Base-by-base conservation (phyloP, 208 protist genomes). In the Leishmania amazonensis region DNA sequence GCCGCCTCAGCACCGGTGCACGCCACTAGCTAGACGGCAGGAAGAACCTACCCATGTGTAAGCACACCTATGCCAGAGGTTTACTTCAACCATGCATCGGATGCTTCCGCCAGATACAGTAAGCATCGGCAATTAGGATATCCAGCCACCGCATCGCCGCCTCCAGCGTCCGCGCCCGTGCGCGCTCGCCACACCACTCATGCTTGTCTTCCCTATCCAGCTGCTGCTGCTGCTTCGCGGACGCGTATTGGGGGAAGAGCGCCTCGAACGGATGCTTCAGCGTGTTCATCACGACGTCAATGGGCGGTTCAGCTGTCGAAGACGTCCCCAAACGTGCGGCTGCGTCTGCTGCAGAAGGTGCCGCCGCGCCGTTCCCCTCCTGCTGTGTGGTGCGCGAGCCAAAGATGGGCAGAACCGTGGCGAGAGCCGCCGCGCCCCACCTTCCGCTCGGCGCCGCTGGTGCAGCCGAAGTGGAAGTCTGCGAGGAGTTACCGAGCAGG, bases 141-240 rank as follows among this genome's bases (percentile, higher is more conserved):
- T 92, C 85, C n/a, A 95, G 47, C 92, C 93, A 97, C 24, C 67
- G 79, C 80, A 81, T 83, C 57, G 84, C 80, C 70, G 80, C 78
- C 38, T 54, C 42, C 68, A 51, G 58, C 75, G 75, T 11, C 31
- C 31, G 24, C n/a, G 47, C 17, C 28, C 38, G 31, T 28, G 51
- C 54, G 2, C 38, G 35, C 40, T 8, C 24, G 57, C 54, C 3
- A 21, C 19, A 11, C 21, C 51, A 0, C 24, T 6, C 54, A 40
- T 58, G 31, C 7, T 31, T 35, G 31, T 35, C 35, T 58, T 62
- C 68, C 57, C 78, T 51, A 68, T 38, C 38, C 58, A 13, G 1
- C n/a, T 19, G 8, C 75, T 53, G 80, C n/a, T 53, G 60, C 53
- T 58, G 75, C n/a, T 75, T 67, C 7, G 40, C 74, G 17, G 78